Evolutionary conservation across 805 yeast genomes (phyloP).

Genomic region (Dipodascus geniculatus): DNA sequence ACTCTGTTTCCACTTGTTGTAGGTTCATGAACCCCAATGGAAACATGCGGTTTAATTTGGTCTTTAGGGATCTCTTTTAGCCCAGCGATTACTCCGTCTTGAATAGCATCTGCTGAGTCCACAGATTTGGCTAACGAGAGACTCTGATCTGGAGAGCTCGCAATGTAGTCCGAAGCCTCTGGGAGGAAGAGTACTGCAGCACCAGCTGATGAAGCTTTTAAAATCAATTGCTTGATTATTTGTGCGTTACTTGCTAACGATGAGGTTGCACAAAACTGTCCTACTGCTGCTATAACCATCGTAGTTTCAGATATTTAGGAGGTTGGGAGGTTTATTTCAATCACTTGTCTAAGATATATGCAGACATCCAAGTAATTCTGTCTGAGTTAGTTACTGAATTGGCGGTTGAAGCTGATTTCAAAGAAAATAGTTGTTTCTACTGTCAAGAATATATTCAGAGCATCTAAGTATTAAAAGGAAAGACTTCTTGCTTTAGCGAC

Average conservation of each 20-base stretch:
- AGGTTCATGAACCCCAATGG: slow-evolving; percentile 87
- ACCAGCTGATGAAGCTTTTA: slow-evolving; percentile 46
- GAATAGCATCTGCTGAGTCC: slow-evolving; percentile 29
- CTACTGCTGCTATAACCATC: slow-evolving; percentile 65
- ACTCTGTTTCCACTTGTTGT: slow-evolving; percentile 37
- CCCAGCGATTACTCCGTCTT: slow-evolving; percentile 34
- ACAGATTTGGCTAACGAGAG: slow-evolving; percentile 41
- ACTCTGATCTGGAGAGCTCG: slow-evolving; percentile 58
- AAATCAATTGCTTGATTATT: slow-evolving; percentile 46
- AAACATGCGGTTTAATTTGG: slow-evolving; percentile 44
- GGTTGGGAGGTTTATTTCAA: background rate
- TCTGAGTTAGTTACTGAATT: too few relatives aligned
- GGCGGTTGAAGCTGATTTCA: too few relatives aligned
- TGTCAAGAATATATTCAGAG: too few relatives aligned
- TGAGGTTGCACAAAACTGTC: slow-evolving; percentile 72
- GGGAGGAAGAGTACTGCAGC: slow-evolving; percentile 74
- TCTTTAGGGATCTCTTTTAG: slow-evolving; percentile 29
- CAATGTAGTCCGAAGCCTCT: slow-evolving; percentile 85
- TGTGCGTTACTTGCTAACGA: slow-evolving; percentile 47
- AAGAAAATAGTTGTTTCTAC: too few relatives aligned
- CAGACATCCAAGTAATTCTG: background rate
- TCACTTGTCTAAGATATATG: background rate
- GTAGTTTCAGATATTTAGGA: background rate
- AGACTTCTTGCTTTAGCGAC: too few relatives aligned
- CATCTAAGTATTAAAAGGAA: too few relatives aligned